These are phyloP conservation scores for Hyaloraphidium curvatum DNA, from an alignment of 192 early-diverging fungal species.

Conservation along the genomic window DNA sequence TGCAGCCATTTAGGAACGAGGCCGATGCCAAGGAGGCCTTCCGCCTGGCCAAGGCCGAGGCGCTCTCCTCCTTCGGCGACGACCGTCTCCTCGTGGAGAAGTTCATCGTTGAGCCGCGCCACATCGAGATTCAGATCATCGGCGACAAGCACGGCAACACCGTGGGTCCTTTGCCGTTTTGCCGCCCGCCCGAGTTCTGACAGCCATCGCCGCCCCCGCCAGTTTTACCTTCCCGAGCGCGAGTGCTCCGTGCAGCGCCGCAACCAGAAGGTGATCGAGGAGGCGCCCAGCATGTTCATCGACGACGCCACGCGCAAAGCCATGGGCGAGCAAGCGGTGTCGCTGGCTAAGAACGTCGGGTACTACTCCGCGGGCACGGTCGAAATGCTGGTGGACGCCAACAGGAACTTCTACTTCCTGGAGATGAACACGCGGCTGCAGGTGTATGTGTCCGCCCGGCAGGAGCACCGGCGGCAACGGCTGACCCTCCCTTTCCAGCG, in stretches of 20 bases:
- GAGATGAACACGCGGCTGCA: conserved; percentile 70
- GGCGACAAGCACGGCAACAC: conserved; percentile 49
- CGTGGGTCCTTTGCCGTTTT: too few species aligned
- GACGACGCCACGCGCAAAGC: conserved; percentile 35
- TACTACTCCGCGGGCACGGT: conserved; percentile 63
- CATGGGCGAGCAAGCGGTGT: conserved; percentile 63
- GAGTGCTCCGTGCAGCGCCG: conserved; percentile 69
- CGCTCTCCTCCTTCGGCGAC: conserved; percentile 71
- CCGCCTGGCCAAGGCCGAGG: conserved; percentile 59
- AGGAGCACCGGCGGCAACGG: not conserved
- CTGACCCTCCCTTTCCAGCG: conserved; percentile 7
- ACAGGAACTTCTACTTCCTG: conserved; percentile 59
- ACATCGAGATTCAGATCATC: conserved; percentile 57
- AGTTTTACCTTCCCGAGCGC: conserved; percentile 70
- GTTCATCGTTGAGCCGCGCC: conserved; percentile 67
- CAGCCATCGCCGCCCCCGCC: not conserved
- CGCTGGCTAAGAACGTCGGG: conserved; percentile 48
- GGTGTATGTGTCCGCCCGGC: conserved; percentile 14
- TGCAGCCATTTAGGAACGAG: conserved; percentile 16
- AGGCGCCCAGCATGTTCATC: conserved; percentile 59
- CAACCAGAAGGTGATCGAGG: conserved; percentile 68
- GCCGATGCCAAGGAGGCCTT: conserved; percentile 51
- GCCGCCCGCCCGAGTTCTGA: too few species aligned
- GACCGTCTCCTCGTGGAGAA: conserved; percentile 75
- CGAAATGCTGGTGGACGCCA: conserved; percentile 50